phyloP scores from a whole-genome alignment of 106 monocot genomes.

The Chionographis japonica region DNA sequence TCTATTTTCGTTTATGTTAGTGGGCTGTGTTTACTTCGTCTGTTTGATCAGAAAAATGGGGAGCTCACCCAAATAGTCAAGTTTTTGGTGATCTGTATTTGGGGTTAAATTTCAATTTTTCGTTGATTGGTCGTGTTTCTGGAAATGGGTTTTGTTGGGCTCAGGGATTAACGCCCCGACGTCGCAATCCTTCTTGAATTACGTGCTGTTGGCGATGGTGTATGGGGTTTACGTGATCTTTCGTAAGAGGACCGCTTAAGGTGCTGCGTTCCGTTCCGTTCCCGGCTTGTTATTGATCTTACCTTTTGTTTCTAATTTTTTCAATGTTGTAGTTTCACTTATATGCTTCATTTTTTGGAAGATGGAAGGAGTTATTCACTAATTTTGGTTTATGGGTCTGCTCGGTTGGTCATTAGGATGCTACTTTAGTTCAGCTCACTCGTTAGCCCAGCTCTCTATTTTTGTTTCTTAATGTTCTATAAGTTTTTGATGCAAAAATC shows the following conservation, averaged over 20 bases:
- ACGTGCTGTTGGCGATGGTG: slow-evolving; percentile 53
- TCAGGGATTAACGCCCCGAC: slow-evolving; percentile 80
- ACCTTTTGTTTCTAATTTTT: background rate
- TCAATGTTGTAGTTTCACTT: background rate
- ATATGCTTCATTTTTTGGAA: background rate
- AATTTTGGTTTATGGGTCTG: no score
- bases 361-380: no score
- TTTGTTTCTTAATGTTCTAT: no score
- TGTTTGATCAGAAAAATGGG: no score
- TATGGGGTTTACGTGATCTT: slow-evolving; percentile 55
- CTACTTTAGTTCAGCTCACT: no score
- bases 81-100: background rate
- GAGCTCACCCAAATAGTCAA: background rate
- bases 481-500: no score
- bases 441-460: no score
- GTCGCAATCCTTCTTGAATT: slow-evolving; percentile 92
- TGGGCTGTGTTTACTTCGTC: no score
- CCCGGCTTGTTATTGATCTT: background rate
- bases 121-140: background rate
- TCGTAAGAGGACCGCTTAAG: slow-evolving; percentile 45
- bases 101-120: background rate
- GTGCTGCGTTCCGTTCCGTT: slow-evolving; percentile 14
- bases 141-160: slow-evolving; percentile 5
- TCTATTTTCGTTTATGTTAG: no score
- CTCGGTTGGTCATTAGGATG: no score